Evolutionary conservation across 768 basidiomycete genomes (phyloP), one percentile per base, ranked within the genome.

Genomic region (Boletus tylopilopsis): DNA sequence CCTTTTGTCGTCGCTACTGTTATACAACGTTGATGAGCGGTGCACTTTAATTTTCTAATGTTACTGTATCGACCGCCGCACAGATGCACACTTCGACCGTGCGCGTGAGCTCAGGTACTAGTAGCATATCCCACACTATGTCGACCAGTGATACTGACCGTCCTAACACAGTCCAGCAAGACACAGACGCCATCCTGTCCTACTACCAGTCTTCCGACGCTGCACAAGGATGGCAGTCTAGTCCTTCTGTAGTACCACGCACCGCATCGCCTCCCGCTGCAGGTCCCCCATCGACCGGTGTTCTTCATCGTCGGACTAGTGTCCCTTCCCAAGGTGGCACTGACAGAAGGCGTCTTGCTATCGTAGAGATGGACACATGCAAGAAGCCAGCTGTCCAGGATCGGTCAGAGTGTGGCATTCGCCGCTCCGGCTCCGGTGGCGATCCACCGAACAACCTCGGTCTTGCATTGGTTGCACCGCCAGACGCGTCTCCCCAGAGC

Each of bases 391-490:
- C 74, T 43, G 53, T 57, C 13, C 60, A 62, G 38, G 59, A 61
- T 54, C 66, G 56, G 37, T 51, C 62, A 47, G 58, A 51, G 45
- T 68, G 62, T 55, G 18, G 50, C 50, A 39, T 22, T 25, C 50
- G 57, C 59, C 39, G 48, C 51, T 51, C 58, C 66, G 53, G 54
- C 48, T 59, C 51, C 50, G 54, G 46, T 67, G 59, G 64, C 59
- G 57, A 62, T 49, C 62, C 64, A 35, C 57, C 66, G 6, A 50
- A 63, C 37, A 56, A 72, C 16, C 57, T 73, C 45, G 79, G 80
- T 45, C 73, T 88, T 22, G 81, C 85, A 45, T 73, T 89, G 54
- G 81, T 88, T 51, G 83, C 84, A 45, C 87, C 85, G 42, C 84
- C 85, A 33, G 87, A 87, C 64, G 82, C 81, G 55, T 74, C 80